These are phyloP conservation scores for Stropharia rugosoannulata DNA, from an alignment of 768 basidiomycete species.

Conservation along the genomic window DNA sequence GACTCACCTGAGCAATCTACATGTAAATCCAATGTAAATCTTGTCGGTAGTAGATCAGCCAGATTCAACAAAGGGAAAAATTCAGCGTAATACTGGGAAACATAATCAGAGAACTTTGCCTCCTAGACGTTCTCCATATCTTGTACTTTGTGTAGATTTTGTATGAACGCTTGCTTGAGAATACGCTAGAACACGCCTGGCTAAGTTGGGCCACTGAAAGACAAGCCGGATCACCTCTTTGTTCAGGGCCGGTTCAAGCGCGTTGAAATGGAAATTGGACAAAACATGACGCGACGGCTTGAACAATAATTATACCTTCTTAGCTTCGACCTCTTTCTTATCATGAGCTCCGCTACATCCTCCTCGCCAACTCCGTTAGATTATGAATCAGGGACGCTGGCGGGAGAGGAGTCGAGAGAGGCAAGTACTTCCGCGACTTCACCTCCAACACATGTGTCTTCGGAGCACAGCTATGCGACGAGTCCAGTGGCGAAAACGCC, in stretches of 20 bases:
- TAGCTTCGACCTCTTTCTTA: background rate
- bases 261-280: slow-evolving; percentile 4
- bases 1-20: no score
- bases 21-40: no score
- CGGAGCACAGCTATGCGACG: slow-evolving; percentile 24
- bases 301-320: background rate
- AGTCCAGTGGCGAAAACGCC: slow-evolving; percentile 14
- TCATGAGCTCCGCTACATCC: slow-evolving; percentile 23
- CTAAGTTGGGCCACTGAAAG: no score
- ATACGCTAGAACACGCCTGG: no score
- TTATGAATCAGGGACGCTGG: slow-evolving; percentile 3
- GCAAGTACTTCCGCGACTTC: slow-evolving; percentile 25
- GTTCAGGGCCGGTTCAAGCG: slow-evolving; percentile 19
- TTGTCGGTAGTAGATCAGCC: no score
- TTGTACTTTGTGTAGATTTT: no score
- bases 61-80: no score
- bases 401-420: slow-evolving; percentile 3
- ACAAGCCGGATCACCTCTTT: background rate
- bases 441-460: slow-evolving; percentile 15
- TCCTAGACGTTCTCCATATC: no score
- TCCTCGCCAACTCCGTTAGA: slow-evolving; percentile 16
- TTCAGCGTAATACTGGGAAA: no score
- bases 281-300: slow-evolving; percentile 1
- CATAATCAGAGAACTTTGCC: no score
- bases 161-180: no score